These are phyloP conservation scores for Candida tibetensis DNA, from an alignment of 805 yeast genomes.

Conservation along the genomic window DNA sequence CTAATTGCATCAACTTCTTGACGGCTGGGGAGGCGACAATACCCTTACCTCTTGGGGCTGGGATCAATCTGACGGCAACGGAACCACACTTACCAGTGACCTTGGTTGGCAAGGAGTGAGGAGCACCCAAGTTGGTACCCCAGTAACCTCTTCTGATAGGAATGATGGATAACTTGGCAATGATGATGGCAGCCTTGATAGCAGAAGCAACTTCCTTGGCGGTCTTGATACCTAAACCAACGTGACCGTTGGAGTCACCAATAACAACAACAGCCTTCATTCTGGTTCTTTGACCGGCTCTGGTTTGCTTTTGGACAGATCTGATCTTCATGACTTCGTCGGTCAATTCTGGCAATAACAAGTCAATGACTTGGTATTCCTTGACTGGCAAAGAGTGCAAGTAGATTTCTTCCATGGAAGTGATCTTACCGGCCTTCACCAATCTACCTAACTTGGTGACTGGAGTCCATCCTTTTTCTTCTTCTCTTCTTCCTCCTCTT, in stretches of 20 bases:
- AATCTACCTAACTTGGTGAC: constrained; percentile 99
- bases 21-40: constrained; percentile 99
- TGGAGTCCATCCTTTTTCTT: constrained; percentile 99
- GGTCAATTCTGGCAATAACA: constrained; percentile 89
- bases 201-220: constrained; percentile 99
- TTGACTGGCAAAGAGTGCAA: constrained; percentile 98
- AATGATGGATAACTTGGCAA: constrained; percentile 97
- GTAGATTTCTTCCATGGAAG: constrained; percentile 97
- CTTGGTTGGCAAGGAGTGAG: constrained; percentile 97
- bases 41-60: constrained; percentile 99
- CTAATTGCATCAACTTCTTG: constrained; percentile 97
- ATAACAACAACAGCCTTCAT: constrained; percentile 99
- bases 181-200: constrained; percentile 98
- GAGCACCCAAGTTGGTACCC: constrained; percentile 99
- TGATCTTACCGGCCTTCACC: constrained; percentile 97
- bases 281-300: constrained; percentile 99
- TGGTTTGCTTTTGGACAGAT: constrained; percentile 99
- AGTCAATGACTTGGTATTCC: constrained; percentile 99
- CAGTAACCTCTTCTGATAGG: constrained; percentile 99
- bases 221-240: constrained; percentile 99
- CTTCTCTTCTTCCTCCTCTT: constrained; percentile 72
- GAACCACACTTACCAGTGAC: constrained; percentile 99
- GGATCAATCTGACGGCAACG: constrained; percentile 96
- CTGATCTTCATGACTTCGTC: constrained; percentile 99
- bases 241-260: constrained; percentile 99